Evolutionary conservation across 352 stramenopile species (phyloP), one percentile per base, ranked within the genome.

Genomic region (Globisporangium acanthophoron): DNA sequence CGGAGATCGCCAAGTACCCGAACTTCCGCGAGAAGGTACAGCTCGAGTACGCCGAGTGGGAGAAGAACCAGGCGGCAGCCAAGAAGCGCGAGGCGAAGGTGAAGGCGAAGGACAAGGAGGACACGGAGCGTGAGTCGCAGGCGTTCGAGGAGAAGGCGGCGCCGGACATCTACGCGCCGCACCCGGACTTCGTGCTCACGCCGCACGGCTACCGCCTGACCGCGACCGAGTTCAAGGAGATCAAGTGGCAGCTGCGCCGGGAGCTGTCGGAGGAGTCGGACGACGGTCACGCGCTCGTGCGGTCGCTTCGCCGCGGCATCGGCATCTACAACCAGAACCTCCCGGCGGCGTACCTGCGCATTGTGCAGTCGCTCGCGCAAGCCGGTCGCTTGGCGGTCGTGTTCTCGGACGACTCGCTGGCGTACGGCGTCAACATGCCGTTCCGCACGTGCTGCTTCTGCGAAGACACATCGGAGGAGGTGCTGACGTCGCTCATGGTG

Each of bases 361-460:
- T 99, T 41, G 96, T 99, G 44, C 96, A 99, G 74, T 93, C 94
- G 39, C 82, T 99, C 45, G 96, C 96, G 18, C 96, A 99, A 68
- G 90, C 97, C 54, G 96, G 96, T 78, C 96, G 97, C 64, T 75
- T 99, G 13, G 96, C 94, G 2, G 96, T 99, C 54, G 96, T 99
- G 8, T 99, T 99, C 67, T 98, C 93, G 40, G 96, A 99, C 68
- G 92, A 98, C 61, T 98, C 96, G 27, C 80, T 99, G 44, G 97
- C 97, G 7, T 99, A 99, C 70, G 97, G 97, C 77, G 96, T 99
- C 0, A 99, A 99, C 85, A 99, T 99, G 97, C 97, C 97, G 33
- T 99, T 99, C 93, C 92, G 97, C 64, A 98, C 95, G 27, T 98
- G 96, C 68, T 89, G 97, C 55, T 99, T 99, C 74, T 99, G 96